phyloP scores from a whole-genome alignment of 352 stramenopile species.

The Aphanomyces euteiches region DNA sequence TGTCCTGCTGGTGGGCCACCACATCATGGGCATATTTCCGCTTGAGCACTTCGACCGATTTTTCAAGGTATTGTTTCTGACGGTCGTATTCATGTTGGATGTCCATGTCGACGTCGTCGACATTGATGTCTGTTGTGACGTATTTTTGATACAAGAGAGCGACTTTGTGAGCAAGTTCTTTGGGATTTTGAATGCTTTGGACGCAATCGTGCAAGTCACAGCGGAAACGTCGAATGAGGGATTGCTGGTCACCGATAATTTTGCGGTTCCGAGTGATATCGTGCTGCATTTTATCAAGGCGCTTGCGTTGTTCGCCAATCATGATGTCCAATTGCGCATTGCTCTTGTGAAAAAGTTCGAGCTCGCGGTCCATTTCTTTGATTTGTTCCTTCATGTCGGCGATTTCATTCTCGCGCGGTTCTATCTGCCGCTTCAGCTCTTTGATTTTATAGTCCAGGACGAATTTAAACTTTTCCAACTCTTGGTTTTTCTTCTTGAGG shows the following conservation, averaged over 20 bases:
- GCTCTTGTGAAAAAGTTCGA: slow-evolving; percentile 94
- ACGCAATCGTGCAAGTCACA: slow-evolving; percentile 83
- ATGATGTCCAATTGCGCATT: slow-evolving; percentile 92
- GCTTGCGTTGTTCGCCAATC: slow-evolving; percentile 91
- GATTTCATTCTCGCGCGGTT: slow-evolving; percentile 93
- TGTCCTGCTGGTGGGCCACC: slow-evolving; percentile 55
- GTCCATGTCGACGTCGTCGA: slow-evolving; percentile 83
- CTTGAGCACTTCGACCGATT: slow-evolving; percentile 87
- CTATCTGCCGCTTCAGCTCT: slow-evolving; percentile 94
- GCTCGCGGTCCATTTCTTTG: slow-evolving; percentile 93
- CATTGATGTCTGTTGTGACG: slow-evolving; percentile 39
- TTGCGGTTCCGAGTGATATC: slow-evolving; percentile 64
- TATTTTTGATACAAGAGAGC: slow-evolving; percentile 79
- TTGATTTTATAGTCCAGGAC: slow-evolving; percentile 97
- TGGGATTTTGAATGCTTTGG: slow-evolving; percentile 66
- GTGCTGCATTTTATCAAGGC: slow-evolving; percentile 91
- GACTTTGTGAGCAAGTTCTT: slow-evolving; percentile 72
- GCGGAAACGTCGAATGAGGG: slow-evolving; percentile 69
- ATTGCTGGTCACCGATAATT: slow-evolving; percentile 56
- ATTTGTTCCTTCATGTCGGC: slow-evolving; percentile 93
- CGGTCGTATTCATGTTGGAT: slow-evolving; percentile 88
- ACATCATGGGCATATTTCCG: slow-evolving; percentile 79
- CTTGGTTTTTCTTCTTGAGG: slow-evolving; percentile 96
- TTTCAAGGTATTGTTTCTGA: slow-evolving; percentile 90
- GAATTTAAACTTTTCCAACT: slow-evolving; percentile 97